Evolutionary conservation across 495 filamentous ascomycete genomes (phyloP).

Genomic region (Parathielavia appendiculata): DNA sequence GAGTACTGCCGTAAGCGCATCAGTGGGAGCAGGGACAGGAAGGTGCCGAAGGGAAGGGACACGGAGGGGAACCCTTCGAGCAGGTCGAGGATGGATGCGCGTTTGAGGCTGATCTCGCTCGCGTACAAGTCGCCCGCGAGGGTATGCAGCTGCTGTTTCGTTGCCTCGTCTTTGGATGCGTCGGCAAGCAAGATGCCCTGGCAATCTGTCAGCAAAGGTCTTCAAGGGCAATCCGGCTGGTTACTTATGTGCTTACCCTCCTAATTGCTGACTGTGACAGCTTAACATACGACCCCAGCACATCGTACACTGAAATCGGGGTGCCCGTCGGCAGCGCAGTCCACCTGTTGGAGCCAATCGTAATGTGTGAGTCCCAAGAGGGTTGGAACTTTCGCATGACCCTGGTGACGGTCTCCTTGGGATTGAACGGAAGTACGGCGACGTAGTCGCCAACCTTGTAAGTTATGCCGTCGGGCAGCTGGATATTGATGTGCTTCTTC

Average conservation of each 20-base stretch:
- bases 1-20: conserved; percentile 74
- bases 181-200: conserved; percentile 48
- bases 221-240: too few species aligned
- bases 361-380: conserved; percentile 56
- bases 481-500: conserved; percentile 62
- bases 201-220: background rate
- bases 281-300: conserved; percentile 67
- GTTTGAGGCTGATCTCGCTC: conserved; percentile 50
- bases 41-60: conserved; percentile 54
- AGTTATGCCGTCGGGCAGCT: conserved; percentile 58
- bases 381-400: conserved; percentile 49
- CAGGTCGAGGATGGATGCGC: conserved; percentile 59
- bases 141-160: conserved; percentile 39
- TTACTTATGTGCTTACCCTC: conserved; percentile 34
- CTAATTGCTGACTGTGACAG: conserved; percentile 62
- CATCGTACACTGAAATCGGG: conserved; percentile 55
- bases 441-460: conserved; percentile 75
- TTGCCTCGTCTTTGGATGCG: conserved; percentile 35
- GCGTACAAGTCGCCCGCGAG: conserved; percentile 50
- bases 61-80: conserved; percentile 55
- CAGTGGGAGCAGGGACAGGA: conserved; percentile 64
- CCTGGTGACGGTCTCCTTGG: conserved; percentile 50
- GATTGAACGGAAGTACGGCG: conserved; percentile 66
- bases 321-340: conserved; percentile 54
- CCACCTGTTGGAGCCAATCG: conserved; percentile 39